These are phyloP conservation scores for Elsinoe australis DNA, from an alignment of 2,329 filamentous ascomycete species.

Conservation along the genomic window DNA sequence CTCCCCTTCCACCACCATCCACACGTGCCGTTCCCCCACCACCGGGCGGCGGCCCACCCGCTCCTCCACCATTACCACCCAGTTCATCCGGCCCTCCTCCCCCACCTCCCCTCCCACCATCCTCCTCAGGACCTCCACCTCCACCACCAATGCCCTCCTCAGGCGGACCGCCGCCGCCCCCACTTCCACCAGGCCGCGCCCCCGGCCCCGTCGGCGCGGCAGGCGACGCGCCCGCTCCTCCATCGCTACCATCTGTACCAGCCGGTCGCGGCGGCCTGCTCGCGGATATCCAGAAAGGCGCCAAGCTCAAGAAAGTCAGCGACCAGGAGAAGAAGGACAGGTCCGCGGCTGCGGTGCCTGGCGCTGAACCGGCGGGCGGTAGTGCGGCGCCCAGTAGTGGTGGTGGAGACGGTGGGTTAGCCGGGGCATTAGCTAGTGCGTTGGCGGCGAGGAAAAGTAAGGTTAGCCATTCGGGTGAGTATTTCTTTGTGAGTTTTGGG, in stretches of 20 bases:
- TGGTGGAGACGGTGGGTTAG: conserved; percentile 43
- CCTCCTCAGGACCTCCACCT: conserved; percentile 34
- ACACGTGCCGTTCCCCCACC: conserved; percentile 23
- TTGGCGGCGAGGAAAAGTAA: conserved; percentile 83
- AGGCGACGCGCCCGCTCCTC: conserved; percentile 48
- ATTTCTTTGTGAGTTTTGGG: conserved; percentile 13
- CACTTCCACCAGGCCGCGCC: conserved; percentile 46
- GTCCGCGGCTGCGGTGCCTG: conserved; percentile 56
- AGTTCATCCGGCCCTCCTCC: conserved; percentile 26
- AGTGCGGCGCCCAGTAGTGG: conserved; percentile 48
- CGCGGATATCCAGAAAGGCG: conserved; percentile 61
- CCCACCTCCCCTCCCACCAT: conserved; percentile 28
- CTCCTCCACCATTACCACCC: conserved; percentile 36
- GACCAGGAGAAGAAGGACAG: conserved; percentile 62
- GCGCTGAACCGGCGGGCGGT: conserved; percentile 45
- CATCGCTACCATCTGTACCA: conserved; percentile 39
- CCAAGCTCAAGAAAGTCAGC: conserved; percentile 66
- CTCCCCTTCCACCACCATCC: conserved; percentile 37
- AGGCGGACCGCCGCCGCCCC: conserved; percentile 38
- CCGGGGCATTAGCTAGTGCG: conserved; percentile 63
- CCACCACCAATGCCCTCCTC: conserved; percentile 35
- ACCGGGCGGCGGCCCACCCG: conserved; percentile 30
- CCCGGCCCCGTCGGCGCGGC: conserved; percentile 33
- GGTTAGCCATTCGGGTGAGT: conserved; percentile 90
- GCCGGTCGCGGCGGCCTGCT: conserved; percentile 53